Evolutionary conservation across 2,329 filamentous ascomycete species (phyloP), one percentile per base, ranked within the genome.

Genomic region (Pyrenophora seminiperda): DNA sequence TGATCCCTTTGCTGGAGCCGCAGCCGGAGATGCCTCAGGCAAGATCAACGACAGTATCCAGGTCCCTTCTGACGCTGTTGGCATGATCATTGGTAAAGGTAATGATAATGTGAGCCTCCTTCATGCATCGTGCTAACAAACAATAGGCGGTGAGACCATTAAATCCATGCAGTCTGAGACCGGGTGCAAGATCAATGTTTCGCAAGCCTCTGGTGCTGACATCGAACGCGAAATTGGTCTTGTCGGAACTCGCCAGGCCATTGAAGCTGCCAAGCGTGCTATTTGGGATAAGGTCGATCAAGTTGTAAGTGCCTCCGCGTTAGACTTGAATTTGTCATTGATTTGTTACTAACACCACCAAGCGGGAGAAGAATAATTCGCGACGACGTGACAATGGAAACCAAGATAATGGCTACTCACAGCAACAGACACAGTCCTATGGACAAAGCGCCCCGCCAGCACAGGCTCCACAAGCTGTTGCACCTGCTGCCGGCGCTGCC

Each of bases 51-150:
- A 96, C 66, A 86, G 85, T 32, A 90, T 96, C 56, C 86, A 85
- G 61, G 91, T 96, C 7, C 91, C 91, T 10, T 93, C 91, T 17
- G 91, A 96, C 70, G 89, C 91, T 5, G 91, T 96, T 46, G 91
- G 91, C 53, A 96, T 96, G 91, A 96, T 96, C 59, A 96, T 96
- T 54, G 91, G 92, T 58, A 96, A 96, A 79, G 89, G 79, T 80
- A 63, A 53, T 53, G 4, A 13, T 4, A 27, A 42, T 33, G n/a
- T 13, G 33, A 18, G 45, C 22, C 18, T 7, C 20, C 4, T 2
- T 50, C 3, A 22, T 22, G 15, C 5, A 13, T 29, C 18, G 33
- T 43, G 61, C 56, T 72, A 59, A 63, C 52, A 34, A 24, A 18
- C 29, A 13, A 6, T 43, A 80, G 82, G 90, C 48, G 91, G 91